Conservation (phyloP, 2,329 filamentous ascomycete species). For the Aureobasidium sp. region DNA sequence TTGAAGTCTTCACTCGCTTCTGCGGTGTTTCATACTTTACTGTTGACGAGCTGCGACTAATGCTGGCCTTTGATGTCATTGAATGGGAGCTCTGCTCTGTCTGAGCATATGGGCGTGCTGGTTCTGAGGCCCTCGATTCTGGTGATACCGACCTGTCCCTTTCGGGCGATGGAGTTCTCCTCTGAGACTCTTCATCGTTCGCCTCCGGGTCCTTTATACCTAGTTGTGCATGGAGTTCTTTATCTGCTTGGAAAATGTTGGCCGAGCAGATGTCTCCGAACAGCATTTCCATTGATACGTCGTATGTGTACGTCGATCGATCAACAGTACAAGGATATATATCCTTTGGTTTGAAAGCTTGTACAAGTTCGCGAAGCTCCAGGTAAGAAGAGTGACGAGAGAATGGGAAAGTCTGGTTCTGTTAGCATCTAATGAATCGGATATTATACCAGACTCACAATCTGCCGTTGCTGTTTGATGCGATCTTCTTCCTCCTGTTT, state of each 20-base stretch:
- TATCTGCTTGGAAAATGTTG: conserved; percentile 43
- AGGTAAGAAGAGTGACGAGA: conserved; percentile 82
- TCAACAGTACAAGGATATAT: conserved; percentile 74
- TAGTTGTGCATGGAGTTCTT: background rate
- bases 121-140: no score
- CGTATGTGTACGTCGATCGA: conserved; percentile 54
- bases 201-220: background rate
- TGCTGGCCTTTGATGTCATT: background rate
- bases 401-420: conserved; percentile 60
- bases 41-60: background rate
- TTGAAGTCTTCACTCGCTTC: background rate
- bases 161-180: background rate
- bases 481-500: conserved; percentile 20
- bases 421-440: conserved; percentile 3
- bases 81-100: background rate
- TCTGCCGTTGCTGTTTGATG: conserved; percentile 21
- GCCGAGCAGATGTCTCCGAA: conserved; percentile 65
- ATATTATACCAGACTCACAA: conserved; percentile 20
- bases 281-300: conserved; percentile 57
- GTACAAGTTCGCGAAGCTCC: conserved; percentile 67
- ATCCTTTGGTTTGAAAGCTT: conserved; percentile 63
- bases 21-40: background rate
- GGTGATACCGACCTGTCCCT: background rate
- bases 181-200: background rate
- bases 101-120: background rate